phyloP scores from a whole-genome alignment of 2,329 filamentous ascomycete species.

The Atkinsonella hypoxylon region DNA sequence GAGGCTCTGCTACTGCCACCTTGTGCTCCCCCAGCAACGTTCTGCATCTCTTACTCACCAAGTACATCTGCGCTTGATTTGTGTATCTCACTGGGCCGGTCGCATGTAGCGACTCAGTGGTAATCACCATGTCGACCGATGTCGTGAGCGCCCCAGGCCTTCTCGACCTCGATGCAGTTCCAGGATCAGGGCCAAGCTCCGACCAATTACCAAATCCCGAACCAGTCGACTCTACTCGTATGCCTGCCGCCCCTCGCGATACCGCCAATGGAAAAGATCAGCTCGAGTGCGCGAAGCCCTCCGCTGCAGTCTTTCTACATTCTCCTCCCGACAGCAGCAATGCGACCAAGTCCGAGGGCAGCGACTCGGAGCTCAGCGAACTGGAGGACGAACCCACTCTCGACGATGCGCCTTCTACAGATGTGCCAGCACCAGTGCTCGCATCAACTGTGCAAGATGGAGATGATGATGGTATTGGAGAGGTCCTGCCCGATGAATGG shows the following conservation, averaged over 20 bases:
- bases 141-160: constrained; percentile 37
- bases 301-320: constrained; percentile 37
- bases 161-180: constrained; percentile 8
- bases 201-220: constrained; percentile 6
- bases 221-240: constrained; percentile 7
- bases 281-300: constrained; percentile 23
- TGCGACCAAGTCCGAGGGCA: constrained; percentile 44
- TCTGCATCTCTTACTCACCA: background rate
- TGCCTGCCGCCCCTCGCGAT: constrained; percentile 14
- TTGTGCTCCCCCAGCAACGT: constrained; percentile 4
- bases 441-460: constrained; percentile 12
- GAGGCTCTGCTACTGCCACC: constrained; percentile 1
- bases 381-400: constrained; percentile 42
- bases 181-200: constrained; percentile 16
- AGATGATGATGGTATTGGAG: constrained; percentile 53
- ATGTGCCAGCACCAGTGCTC: constrained; percentile 12
- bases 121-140: constrained; percentile 42
- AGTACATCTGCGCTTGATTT: constrained; percentile 2
- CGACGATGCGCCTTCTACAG: constrained; percentile 18
- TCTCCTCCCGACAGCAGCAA: constrained; percentile 55
- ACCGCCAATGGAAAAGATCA: constrained; percentile 16
- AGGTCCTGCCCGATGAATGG: constrained; percentile 76
- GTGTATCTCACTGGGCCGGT: constrained; percentile 21
- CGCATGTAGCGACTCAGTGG: constrained; percentile 24
- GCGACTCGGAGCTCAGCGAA: constrained; percentile 56